Conservation (phyloP, 257 asterid species). For the Solanum dulcamara region DNA sequence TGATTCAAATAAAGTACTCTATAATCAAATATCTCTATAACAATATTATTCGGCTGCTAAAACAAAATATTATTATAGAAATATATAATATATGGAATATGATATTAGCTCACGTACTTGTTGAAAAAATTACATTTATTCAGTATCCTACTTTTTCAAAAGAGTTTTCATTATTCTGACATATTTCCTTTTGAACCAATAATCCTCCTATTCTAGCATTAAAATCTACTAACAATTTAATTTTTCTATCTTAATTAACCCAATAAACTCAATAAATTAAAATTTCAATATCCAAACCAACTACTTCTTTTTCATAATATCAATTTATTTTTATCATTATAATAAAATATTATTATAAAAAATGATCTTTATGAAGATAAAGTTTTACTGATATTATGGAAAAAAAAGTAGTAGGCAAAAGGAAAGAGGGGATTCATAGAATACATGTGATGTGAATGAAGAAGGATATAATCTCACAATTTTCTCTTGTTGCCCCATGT, state of each 20-base stretch:
- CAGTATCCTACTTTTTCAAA: too few species aligned
- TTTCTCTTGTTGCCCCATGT: slow-evolving; percentile 17
- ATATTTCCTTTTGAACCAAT: too few species aligned
- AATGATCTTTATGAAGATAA: background rate
- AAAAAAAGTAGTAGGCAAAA: background rate
- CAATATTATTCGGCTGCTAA: too few species aligned
- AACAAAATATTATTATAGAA: background rate
- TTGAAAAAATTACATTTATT: fast-evolving
- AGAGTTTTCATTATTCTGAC: too few species aligned
- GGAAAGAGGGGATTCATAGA: slow-evolving; percentile 7
- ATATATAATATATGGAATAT: background rate
- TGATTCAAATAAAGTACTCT: fast-evolving
- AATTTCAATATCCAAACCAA: background rate
- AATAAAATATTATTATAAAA: background rate
- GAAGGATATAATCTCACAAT: slow-evolving; percentile 1
- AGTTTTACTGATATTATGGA: background rate
- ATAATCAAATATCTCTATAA: background rate
- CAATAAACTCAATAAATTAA: background rate
- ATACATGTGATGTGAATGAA: slow-evolving; percentile 20
- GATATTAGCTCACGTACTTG: background rate
- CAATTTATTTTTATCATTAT: background rate
- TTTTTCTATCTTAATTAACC: too few species aligned
- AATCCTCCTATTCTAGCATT: too few species aligned
- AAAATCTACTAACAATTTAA: too few species aligned
- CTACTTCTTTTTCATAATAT: background rate